Evolutionary conservation across 2,329 filamentous ascomycete genomes (phyloP), one percentile per base, ranked within the genome.

Genomic region (Colletotrichum eleusines): DNA sequence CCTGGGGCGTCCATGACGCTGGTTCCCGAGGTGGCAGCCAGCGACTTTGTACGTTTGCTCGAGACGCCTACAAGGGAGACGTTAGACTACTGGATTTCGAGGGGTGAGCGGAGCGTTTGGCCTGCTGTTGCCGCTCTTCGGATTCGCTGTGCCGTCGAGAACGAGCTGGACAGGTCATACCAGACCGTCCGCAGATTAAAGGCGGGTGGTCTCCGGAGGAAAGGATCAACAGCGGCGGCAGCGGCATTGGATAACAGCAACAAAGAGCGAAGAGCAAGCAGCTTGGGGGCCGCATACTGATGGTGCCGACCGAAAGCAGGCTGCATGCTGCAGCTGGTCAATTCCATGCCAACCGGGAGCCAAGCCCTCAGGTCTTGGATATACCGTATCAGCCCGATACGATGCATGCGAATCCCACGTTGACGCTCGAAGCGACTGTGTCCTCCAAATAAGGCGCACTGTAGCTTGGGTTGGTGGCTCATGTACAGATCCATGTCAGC

Each of bases 31-130:
- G 85, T 98, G 4, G 89, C 88, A 5, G 83, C 90, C 0, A 80
- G 84, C 0, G 95, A 98, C 80, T 94, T 97, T 77, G 83, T 91
- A 51, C 88, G 91, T 42, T 82, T 98, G 42, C 86, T 98, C n/a
- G 92, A 97, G 79, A 93, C 92, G 38, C 94, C 94, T 0, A 95
- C 92, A 0, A 86, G 89, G 62, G 89, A 91, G 70, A 91, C 89
- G 11, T 83, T 98, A 4, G 90, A 94, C 69, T 92, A 95, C 75
- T 98, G 95, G 95, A 94, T 97, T 64, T 80, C 90, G 40, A 87
- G 92, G 65, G 95, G 95, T 1, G 95, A 98, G 81, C 84, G 91
- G 72, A 95, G 93, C 74, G 94, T 97, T 0, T 98, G 95, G 95
- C 95, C 95, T 0, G 93, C 94, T 2, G 89, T 97, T 3, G 91